Conservation (phyloP, 306 rosid genomes). For the Leucaena leucocephala region DNA sequence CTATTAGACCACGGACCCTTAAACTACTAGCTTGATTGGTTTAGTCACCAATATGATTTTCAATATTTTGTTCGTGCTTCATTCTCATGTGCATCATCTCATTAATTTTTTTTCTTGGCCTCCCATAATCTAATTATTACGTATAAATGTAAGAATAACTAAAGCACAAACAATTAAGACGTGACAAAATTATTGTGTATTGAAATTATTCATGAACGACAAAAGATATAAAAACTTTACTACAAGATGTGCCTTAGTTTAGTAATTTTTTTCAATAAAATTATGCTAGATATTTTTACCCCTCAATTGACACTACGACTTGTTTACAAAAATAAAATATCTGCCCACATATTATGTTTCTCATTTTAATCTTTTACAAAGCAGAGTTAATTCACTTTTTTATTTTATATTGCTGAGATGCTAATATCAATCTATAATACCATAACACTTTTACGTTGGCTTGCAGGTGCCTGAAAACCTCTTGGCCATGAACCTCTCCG, state of each 20-base stretch:
- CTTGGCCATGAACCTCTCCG: constrained; percentile 51
- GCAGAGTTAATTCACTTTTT: background rate
- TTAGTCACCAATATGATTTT: too few species aligned
- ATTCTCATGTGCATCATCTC: background rate
- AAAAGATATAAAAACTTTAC: background rate
- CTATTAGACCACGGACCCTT: too few species aligned
- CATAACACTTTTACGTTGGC: constrained; percentile 2
- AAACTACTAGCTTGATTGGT: too few species aligned
- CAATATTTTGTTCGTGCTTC: background rate
- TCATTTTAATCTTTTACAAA: background rate
- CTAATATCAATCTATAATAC: background rate
- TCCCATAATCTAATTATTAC: background rate
- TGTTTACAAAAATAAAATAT: background rate
- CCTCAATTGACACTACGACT: background rate
- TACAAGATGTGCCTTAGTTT: background rate
- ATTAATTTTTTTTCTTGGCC: background rate
- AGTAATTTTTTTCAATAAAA: background rate
- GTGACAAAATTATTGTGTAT: background rate
- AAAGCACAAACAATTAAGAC: background rate
- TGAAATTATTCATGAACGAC: background rate
- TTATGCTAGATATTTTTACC: background rate
- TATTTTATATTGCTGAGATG: background rate
- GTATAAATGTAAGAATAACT: background rate
- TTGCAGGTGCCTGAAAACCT: constrained; percentile 56
- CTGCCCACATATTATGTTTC: background rate